Base-by-base conservation (phyloP, 2,329 filamentous ascomycete species). In the Didymellaceae sp. region DNA sequence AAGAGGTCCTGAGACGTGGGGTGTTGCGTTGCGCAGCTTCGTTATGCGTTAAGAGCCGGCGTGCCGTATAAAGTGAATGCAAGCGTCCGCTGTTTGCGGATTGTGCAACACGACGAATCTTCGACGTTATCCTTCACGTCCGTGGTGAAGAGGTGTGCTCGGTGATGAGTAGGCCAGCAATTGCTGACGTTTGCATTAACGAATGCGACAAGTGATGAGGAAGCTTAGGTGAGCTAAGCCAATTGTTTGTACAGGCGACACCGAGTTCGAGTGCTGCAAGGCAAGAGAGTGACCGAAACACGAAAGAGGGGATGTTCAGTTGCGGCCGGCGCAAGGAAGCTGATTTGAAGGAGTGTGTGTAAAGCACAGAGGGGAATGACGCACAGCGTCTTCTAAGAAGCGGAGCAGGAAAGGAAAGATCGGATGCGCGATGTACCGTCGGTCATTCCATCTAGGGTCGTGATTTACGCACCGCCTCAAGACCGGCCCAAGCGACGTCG, bases 321-420 rank as follows among this genome's bases (percentile, higher is more conserved):
- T 44, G 46, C 46, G 55, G 33, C 46, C 46, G 42, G 47, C 47
- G 67, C 63, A 70, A 70, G 62, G 65, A 66, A 42, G 48, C 42
- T 33, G 37, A 42, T 45, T 30, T 38, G 37, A 61, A 50, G 35
- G 54, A 53, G 45, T 44, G 50, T 28, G 22, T 35, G 55, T 40
- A 52, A 55, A 44, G 47, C 39, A 52, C 57, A 51, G 45, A 42
- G 33, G 24, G 34, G 16, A 45, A 52, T 52, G 48, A 52, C 48
- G 48, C 48, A 49, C 48, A 46, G 48, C 48, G 48, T 46, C 43
- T 42, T 33, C 38, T 45, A 46, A 33, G 31, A 26, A 45, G 21
- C 18, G 35, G 32, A 45, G 37, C 24, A 45, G 31, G 42, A 40
- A 45, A 22, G 42, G 32, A 46, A 41, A 26, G 37, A 14, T 28